These are phyloP conservation scores for Glomus cerebriforme DNA, from an alignment of 192 early-diverging fungal species.

Conservation along the genomic window DNA sequence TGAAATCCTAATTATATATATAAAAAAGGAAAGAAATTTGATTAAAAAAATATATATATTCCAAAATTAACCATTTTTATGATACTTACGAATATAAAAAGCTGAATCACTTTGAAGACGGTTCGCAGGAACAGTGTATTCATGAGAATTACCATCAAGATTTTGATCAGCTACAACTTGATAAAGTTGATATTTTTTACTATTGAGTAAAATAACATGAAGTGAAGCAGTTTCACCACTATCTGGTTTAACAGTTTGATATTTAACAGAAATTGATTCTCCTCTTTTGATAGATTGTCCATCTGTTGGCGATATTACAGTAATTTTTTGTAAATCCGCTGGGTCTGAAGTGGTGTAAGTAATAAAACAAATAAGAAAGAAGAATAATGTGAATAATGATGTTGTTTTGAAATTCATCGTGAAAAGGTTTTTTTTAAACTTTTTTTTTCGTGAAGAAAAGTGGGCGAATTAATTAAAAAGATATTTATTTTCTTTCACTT, in stretches of 20 bases:
- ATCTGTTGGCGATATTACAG: background rate
- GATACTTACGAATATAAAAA: background rate
- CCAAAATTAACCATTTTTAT: too few relatives aligned
- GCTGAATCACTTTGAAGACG: background rate
- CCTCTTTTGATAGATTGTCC: background rate
- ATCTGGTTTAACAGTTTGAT: background rate
- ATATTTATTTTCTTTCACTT: too few relatives aligned
- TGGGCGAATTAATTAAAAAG: too few relatives aligned
- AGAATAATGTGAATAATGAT: background rate
- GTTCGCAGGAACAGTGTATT: background rate
- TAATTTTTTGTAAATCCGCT: background rate
- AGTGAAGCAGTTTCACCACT: background rate
- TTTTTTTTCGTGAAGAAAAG: background rate
- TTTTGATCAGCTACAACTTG: background rate
- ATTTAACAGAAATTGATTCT: background rate
- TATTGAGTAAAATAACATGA: background rate
- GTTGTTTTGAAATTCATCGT: background rate
- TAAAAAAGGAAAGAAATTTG: background rate
- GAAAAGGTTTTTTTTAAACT: background rate
- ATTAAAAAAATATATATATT: too few relatives aligned
- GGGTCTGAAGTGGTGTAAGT: background rate
- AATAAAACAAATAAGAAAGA: background rate
- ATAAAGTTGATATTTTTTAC: background rate
- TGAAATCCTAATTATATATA: background rate
- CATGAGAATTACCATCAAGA: background rate